Conservation (phyloP, 371 early-diverging fungal species). For the Mucor irregularis region DNA sequence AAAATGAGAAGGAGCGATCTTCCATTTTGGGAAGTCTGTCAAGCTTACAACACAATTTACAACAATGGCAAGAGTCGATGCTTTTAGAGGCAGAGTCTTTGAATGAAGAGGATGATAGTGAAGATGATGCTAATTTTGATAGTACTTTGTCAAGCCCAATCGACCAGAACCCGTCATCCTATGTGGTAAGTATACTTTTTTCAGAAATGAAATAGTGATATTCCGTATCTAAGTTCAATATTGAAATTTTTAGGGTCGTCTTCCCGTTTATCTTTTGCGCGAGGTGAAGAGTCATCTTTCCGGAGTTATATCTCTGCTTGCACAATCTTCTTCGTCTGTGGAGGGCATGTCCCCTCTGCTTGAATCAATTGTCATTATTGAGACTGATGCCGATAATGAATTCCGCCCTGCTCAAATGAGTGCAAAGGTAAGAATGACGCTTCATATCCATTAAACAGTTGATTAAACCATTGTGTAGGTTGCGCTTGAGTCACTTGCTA, state of each 20-base stretch:
- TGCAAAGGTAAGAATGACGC: slow-evolving; percentile 48
- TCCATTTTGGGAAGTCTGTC: slow-evolving; percentile 10
- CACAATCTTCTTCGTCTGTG: slow-evolving; percentile 21
- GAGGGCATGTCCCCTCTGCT: slow-evolving; percentile 37
- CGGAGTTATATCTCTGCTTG: slow-evolving; percentile 6
- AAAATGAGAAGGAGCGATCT: slow-evolving; percentile 23
- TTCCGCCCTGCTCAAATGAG: slow-evolving; percentile 43
- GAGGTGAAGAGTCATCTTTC: slow-evolving; percentile 15
- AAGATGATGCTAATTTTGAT: slow-evolving; percentile 4
- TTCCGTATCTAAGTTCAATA: background rate
- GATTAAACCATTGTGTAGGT: too few species aligned
- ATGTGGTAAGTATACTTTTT: slow-evolving; percentile 7
- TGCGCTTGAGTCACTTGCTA: slow-evolving; percentile 19
- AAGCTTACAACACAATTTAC: slow-evolving; percentile 14
- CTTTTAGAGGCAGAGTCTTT: slow-evolving; percentile 17
- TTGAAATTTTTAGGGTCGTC: slow-evolving; percentile 9
- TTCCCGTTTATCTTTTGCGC: slow-evolving; percentile 18
- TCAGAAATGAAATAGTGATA: background rate
- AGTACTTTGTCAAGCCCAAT: too few species aligned
- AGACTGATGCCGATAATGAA: slow-evolving; percentile 46
- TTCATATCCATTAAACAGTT: background rate
- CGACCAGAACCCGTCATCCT: background rate
- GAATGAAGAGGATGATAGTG: slow-evolving; percentile 13
- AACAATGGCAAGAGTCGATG: slow-evolving; percentile 27
- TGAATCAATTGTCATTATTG: slow-evolving; percentile 41